phyloP scores from a whole-genome alignment of 495 filamentous ascomycete species.

The Physcia stellaris region DNA sequence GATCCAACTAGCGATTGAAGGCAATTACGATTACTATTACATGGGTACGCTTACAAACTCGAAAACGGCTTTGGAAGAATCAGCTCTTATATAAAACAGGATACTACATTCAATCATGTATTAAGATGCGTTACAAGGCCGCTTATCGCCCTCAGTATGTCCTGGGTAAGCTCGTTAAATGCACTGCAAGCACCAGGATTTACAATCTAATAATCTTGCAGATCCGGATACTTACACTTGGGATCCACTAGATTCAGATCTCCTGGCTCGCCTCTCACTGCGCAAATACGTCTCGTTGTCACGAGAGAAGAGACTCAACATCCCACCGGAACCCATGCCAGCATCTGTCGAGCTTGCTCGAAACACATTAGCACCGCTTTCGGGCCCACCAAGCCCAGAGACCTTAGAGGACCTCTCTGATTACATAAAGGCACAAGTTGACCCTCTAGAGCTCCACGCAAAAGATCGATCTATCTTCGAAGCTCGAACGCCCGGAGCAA shows the following conservation, averaged over 20 bases:
- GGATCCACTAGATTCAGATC: constrained; percentile 56
- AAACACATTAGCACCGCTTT: not conserved
- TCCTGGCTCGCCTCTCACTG: constrained; percentile 47
- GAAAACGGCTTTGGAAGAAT: constrained; percentile 3
- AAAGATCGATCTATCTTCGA: constrained; percentile 42
- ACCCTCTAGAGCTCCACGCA: constrained; percentile 22
- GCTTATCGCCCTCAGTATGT: constrained; percentile 74
- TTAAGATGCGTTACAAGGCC: constrained; percentile 84
- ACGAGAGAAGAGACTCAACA: constrained; percentile 23
- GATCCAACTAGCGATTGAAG: constrained; percentile 63
- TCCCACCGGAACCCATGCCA: constrained; percentile 1
- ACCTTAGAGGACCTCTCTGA: constrained; percentile 5
- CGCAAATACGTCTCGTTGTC: constrained; percentile 58
- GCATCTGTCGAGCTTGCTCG: no score
- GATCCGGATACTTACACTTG: constrained; percentile 66
- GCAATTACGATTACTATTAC: constrained; percentile 59
- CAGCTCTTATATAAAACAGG: constrained; percentile 29
- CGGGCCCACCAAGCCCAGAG: not conserved
- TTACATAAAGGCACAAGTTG: constrained; percentile 7
- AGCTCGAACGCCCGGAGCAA: constrained; percentile 63
- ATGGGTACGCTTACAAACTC: constrained; percentile 49
- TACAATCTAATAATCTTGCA: constrained; percentile 12
- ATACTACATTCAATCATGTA: constrained; percentile 58
- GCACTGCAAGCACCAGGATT: not conserved
- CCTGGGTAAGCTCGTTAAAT: constrained; percentile 33